phyloP scores from a whole-genome alignment of 108 stramenopile genomes.

The Cyclotella choctawhatcheeana region DNA sequence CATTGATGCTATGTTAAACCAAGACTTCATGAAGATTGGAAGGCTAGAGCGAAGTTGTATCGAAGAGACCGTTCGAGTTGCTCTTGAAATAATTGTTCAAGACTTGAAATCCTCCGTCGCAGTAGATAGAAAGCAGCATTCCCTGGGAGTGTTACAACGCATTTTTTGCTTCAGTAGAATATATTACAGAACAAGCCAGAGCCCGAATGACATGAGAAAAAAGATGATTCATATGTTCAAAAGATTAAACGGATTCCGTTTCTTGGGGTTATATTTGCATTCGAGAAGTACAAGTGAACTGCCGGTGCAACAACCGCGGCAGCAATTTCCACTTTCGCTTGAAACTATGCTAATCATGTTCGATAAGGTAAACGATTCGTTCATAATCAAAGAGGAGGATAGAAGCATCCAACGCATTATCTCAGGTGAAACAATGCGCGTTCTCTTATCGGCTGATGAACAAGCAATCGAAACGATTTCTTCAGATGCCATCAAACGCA shows the following conservation, averaged over 20 bases:
- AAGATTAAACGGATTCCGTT: slow-evolving; percentile 53
- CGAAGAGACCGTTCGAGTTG: slow-evolving; percentile 67
- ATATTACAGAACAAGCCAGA: slow-evolving; percentile 79
- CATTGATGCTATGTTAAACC: slow-evolving; percentile 84
- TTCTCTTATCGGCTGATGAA: slow-evolving; percentile 60
- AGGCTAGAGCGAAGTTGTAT: slow-evolving; percentile 78
- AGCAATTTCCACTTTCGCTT: slow-evolving; percentile 50
- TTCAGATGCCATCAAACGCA: slow-evolving; percentile 54
- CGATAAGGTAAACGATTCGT: slow-evolving; percentile 14
- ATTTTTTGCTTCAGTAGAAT: slow-evolving; percentile 78
- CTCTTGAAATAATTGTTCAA: slow-evolving; percentile 63
- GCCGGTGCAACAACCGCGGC: neutral
- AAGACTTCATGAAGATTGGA: slow-evolving; percentile 79
- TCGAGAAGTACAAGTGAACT: slow-evolving; percentile 18
- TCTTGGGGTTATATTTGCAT: slow-evolving; percentile 59
- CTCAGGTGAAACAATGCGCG: slow-evolving; percentile 18
- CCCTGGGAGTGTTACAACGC: slow-evolving; percentile 57
- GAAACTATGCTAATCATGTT: slow-evolving; percentile 34
- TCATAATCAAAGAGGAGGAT: slow-evolving; percentile 24
- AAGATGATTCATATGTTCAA: slow-evolving; percentile 71
- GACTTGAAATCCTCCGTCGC: slow-evolving; percentile 55
- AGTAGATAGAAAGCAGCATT: neutral
- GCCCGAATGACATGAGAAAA: slow-evolving; percentile 65
- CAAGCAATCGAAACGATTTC: slow-evolving; percentile 65
- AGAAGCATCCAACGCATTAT: neutral